These are phyloP conservation scores for Cetradonia linearis DNA, from an alignment of 495 filamentous ascomycete genomes.

Conservation along the genomic window DNA sequence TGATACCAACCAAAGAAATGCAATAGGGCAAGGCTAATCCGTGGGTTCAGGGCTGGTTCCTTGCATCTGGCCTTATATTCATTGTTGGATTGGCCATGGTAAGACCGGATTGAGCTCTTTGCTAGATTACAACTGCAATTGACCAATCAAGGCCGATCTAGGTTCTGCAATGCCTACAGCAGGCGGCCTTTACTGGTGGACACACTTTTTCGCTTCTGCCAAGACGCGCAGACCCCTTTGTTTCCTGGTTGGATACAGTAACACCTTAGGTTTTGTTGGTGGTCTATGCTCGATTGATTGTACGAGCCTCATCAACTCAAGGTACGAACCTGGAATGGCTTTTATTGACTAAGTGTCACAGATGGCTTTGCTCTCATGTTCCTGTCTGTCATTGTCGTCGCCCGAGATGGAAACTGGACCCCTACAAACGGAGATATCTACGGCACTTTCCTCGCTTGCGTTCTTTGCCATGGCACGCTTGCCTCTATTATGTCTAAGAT, in stretches of 20 bases:
- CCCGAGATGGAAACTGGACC: slow-evolving; percentile 53
- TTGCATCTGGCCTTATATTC: slow-evolving; percentile 52
- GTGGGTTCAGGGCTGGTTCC: slow-evolving; percentile 45
- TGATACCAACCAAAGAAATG: not conserved
- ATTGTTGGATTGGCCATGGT: slow-evolving; percentile 57
- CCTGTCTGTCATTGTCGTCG: slow-evolving; percentile 48
- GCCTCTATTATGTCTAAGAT: slow-evolving; percentile 45
- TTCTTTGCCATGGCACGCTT: slow-evolving; percentile 48
- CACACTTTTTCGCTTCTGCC: slow-evolving; percentile 53
- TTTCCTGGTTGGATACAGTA: slow-evolving; percentile 64
- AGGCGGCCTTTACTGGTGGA: slow-evolving; percentile 63
- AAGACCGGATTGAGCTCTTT: slow-evolving; percentile 4
- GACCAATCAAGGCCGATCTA: slow-evolving; percentile 44
- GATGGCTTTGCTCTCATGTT: slow-evolving; percentile 45
- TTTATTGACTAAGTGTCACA: slow-evolving; percentile 14
- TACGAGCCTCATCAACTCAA: slow-evolving; percentile 22
- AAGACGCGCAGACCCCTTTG: slow-evolving; percentile 52
- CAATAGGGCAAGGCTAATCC: not conserved
- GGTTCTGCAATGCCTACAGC: slow-evolving; percentile 61
- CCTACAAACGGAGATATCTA: slow-evolving; percentile 52
- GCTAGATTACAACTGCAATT: not conserved
- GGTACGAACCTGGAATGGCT: not conserved
- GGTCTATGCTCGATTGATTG: slow-evolving; percentile 54
- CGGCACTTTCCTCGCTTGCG: slow-evolving; percentile 50
- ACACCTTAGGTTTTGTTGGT: slow-evolving; percentile 56